Conservation (phyloP, 257 asterid genomes). For the Scutellaria barbata region DNA sequence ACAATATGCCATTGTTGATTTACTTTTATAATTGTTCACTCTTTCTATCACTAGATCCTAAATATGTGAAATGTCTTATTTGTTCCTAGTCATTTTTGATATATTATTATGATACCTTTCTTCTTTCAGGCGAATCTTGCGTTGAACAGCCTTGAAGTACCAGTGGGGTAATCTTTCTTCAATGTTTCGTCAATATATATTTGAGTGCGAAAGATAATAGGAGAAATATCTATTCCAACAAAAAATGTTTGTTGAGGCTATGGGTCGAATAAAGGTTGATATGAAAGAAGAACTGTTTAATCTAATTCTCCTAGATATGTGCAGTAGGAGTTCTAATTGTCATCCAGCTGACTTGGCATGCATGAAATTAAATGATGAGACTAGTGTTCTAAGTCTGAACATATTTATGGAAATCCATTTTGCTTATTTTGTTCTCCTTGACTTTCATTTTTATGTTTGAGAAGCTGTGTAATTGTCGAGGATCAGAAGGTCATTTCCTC, state of each 20-base stretch:
- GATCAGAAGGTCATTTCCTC: constrained; percentile 69
- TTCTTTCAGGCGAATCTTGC: constrained; percentile 77
- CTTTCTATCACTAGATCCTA: not conserved
- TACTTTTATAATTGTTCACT: constrained; percentile 15
- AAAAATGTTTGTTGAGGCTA: not conserved
- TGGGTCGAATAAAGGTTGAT: constrained; percentile 18
- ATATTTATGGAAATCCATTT: constrained; percentile 2
- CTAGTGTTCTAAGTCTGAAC: constrained; percentile 19
- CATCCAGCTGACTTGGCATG: not conserved
- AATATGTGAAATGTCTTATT: not conserved
- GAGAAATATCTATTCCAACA: constrained; percentile 1
- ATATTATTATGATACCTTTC: constrained; percentile 13
- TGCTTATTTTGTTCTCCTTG: constrained; percentile 28
- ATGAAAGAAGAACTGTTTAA: constrained; percentile 3
- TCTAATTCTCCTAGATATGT: constrained; percentile 20
- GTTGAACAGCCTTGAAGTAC: constrained; percentile 78
- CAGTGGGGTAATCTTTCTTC: constrained; percentile 67
- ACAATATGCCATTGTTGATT: not conserved
- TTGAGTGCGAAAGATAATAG: constrained; percentile 19
- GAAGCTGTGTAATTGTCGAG: constrained; percentile 72
- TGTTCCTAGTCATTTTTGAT: not conserved
- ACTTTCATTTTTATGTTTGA: constrained; percentile 25
- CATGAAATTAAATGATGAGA: constrained; percentile 29
- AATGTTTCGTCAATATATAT: constrained; percentile 11
- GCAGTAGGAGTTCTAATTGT: constrained; percentile 15